Base-by-base conservation (phyloP, 139 green algal genomes). In the Mychonastes homosphaera region DNA sequence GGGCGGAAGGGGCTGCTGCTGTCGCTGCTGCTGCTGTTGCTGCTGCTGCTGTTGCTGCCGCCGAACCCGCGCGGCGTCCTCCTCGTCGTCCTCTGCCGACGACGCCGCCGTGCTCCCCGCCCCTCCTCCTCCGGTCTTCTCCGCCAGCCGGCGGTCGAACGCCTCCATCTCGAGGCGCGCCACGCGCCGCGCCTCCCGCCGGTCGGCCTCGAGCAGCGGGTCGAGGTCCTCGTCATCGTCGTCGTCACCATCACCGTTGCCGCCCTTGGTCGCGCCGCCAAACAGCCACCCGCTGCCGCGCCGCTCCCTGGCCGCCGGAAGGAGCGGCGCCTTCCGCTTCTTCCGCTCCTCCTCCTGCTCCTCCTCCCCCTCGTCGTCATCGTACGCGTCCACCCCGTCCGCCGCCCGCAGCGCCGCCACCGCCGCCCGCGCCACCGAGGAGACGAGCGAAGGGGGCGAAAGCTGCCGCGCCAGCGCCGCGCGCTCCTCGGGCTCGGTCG, bases 401-500 rank as follows among this genome's bases (percentile, higher is more conserved):
- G n/a, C n/a, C 50, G 44, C 3, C 2, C 13, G 24, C 34, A 29
- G 41, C 47, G 13, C 27, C 36, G 35, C 38, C 23, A 53, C 33
- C 6, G 55, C 26, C 29, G 55, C 54, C 19, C n/a, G 27, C 1
- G 62, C 36, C 18, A 55, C 23, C 7, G 21, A 58, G 4, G 50
- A 41, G 7, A 56, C 16, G 10, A 68, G 6, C 16, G 29, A 34
- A 2, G 62, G 28, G 7, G 51, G 45, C 36, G 47, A 26, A 23
- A 76, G 51, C 35, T 64, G 24, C 28, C 63, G 36, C 38, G 47
- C 38, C 35, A 67, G 43, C 16, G 41, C 41, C 26, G 45, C 33
- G 13, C 52, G 45, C 7, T 48, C 24, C 34, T 70, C 56, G 12
- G 61, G 56, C 62, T 74, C 71, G 18, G 65, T 74, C 6, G 61